Percentiles rank a stretch among this genome's conserved stretches.
Conservation (phyloP, 768 basidiomycete genomes). For the Boletus reticulatus region DNA sequence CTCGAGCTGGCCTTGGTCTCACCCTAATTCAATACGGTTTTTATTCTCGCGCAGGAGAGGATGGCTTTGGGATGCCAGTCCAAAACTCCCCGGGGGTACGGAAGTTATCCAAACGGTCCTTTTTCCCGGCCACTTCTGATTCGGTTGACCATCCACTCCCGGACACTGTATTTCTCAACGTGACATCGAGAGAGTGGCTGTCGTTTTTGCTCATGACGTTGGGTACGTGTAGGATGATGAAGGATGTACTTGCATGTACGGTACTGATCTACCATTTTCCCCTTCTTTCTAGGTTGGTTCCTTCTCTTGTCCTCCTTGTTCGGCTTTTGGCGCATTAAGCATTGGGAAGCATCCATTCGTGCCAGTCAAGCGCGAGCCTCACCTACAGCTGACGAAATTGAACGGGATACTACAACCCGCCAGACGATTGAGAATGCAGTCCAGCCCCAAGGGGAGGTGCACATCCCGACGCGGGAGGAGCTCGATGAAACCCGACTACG, state of each 20-base stretch:
- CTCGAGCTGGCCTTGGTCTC: slow-evolving; percentile 91
- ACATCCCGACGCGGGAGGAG: slow-evolving; percentile 29
- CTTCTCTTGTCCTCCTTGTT: slow-evolving; percentile 80
- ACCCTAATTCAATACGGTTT: slow-evolving; percentile 94
- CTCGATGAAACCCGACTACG: slow-evolving; percentile 46
- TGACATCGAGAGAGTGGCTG: slow-evolving; percentile 79
- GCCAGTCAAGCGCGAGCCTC: slow-evolving; percentile 31
- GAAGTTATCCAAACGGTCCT: slow-evolving; percentile 17
- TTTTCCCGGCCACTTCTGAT: slow-evolving; percentile 21
- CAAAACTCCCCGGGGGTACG: slow-evolving; percentile 17
- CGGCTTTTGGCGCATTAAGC: slow-evolving; percentile 81
- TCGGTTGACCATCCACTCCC: slow-evolving; percentile 20
- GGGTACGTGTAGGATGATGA: slow-evolving; percentile 41
- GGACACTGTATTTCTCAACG: slow-evolving; percentile 24
- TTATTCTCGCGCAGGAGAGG: slow-evolving; percentile 48
- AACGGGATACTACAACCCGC: slow-evolving; percentile 50
- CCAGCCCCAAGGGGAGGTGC: slow-evolving; percentile 26
- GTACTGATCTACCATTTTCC: neutral
- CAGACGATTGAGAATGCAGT: slow-evolving; percentile 53
- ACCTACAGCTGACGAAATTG: slow-evolving; percentile 40
- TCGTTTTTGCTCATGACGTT: slow-evolving; percentile 90
- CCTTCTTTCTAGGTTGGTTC: slow-evolving; percentile 72
- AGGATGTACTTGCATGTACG: neutral
- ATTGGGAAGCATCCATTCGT: slow-evolving; percentile 75
- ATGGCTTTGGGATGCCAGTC: slow-evolving; percentile 27